Evolutionary conservation across 1,284 basidiomycete genomes (phyloP).

Genomic region (Malassezia obtusa): DNA sequence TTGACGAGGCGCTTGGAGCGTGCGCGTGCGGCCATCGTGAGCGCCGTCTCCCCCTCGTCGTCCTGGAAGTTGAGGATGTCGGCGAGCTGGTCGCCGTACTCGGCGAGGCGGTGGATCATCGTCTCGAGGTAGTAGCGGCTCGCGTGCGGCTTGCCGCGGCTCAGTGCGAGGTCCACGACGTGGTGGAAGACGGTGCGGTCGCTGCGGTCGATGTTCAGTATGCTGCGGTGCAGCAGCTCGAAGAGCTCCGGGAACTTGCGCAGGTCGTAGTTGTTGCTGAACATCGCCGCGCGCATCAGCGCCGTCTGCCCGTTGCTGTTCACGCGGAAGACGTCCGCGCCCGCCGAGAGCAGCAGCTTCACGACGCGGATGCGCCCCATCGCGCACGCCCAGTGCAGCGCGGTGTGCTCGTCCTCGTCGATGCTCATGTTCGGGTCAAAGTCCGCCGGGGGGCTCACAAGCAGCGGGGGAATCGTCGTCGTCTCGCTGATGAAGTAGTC

Average conservation of each 20-base stretch:
- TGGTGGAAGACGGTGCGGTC: slow-evolving; percentile 99
- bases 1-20: slow-evolving; percentile 94
- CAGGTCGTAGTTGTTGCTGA: slow-evolving; percentile 98
- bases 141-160: slow-evolving; percentile 93
- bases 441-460: slow-evolving; percentile 78
- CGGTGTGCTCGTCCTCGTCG: slow-evolving; percentile 95
- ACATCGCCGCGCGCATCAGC: slow-evolving; percentile 98
- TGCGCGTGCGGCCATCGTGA: slow-evolving; percentile 92
- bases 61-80: slow-evolving; percentile 99
- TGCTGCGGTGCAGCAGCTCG: slow-evolving; percentile 88
- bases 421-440: slow-evolving; percentile 95
- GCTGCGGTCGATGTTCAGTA: slow-evolving; percentile 95
- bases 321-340: slow-evolving; percentile 92
- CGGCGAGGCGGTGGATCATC: slow-evolving; percentile 74
- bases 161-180: slow-evolving; percentile 94
- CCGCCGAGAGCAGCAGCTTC: slow-evolving; percentile 83
- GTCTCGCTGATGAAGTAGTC: slow-evolving; percentile 99
- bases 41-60: slow-evolving; percentile 93
- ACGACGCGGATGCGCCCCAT: slow-evolving; percentile 97
- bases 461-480: slow-evolving; percentile 76
- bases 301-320: slow-evolving; percentile 96
- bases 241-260: slow-evolving; percentile 98
- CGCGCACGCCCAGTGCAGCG: slow-evolving; percentile 96
- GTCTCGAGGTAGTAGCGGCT: slow-evolving; percentile 99
- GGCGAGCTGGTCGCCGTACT: slow-evolving; percentile 90